Evolutionary conservation across 2,329 filamentous ascomycete species (phyloP).

Genomic region (Cladosporium colombiae): DNA sequence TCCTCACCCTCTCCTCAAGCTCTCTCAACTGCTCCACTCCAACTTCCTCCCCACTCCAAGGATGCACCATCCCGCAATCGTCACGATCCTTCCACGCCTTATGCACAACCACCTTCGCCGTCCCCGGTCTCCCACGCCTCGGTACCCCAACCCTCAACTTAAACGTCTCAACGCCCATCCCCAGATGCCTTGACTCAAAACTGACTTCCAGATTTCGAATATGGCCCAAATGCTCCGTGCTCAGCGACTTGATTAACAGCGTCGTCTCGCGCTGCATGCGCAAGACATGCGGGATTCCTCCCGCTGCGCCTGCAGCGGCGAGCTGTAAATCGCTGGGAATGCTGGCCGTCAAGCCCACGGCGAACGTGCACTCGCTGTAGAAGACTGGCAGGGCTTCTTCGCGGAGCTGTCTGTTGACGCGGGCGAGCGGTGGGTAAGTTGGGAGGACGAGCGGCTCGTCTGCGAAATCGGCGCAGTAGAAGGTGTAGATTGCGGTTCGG

Average conservation of each 20-base stretch:
- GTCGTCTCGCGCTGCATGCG: constrained; percentile 7
- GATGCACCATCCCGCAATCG: not conserved
- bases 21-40: not conserved
- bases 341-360: not conserved
- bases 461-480: not conserved
- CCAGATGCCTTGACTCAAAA: not conserved
- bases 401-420: not conserved
- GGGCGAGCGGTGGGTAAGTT: not conserved
- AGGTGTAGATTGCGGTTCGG: not conserved
- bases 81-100: not conserved
- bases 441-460: not conserved
- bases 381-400: not conserved
- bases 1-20: not conserved
- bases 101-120: not conserved
- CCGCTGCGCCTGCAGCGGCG: not conserved
- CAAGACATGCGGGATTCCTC: not conserved
- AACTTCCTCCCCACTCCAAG: not conserved
- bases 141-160: not conserved
- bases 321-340: not conserved
- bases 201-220: not conserved
- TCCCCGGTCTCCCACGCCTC: not conserved
- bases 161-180: not conserved
- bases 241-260: not conserved
- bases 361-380: not conserved
- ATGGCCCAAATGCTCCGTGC: not conserved